These are phyloP conservation scores for Fusarium sp. DNA, from an alignment of 2,329 filamentous ascomycete species.

Conservation along the genomic window DNA sequence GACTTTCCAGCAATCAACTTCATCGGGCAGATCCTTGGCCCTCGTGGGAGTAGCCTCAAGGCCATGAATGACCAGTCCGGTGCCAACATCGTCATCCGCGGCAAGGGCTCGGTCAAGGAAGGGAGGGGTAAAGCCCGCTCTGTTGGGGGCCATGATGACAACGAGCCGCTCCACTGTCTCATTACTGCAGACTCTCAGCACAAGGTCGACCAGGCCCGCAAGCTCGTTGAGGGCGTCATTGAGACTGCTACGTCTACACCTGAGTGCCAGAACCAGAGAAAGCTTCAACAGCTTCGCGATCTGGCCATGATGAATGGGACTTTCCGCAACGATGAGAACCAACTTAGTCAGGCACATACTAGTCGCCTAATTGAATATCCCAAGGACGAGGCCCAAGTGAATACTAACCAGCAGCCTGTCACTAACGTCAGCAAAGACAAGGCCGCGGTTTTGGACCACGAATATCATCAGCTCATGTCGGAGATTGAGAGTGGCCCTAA, in stretches of 20 bases:
- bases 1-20: conserved; percentile 91
- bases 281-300: conserved; percentile 84
- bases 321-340: conserved; percentile 79
- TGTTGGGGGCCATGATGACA: conserved; percentile 76
- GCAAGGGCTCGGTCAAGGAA: conserved; percentile 84
- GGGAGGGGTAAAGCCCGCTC: conserved; percentile 66
- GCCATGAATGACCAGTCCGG: conserved; percentile 85
- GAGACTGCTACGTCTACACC: conserved; percentile 66
- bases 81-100: conserved; percentile 85
- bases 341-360: too few species aligned
- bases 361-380: background rate
- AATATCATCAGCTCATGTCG: background rate
- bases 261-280: conserved; percentile 84
- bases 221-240: conserved; percentile 80
- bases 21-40: conserved; percentile 89
- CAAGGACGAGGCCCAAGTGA: background rate
- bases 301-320: conserved; percentile 86
- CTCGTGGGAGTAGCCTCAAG: conserved; percentile 86
- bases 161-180: conserved; percentile 83
- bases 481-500: background rate
- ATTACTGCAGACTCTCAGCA: conserved; percentile 87
- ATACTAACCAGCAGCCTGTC: too few species aligned
- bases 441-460: too few species aligned
- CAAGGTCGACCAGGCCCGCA: conserved; percentile 83
- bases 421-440: background rate